A percentile compares a stretch with the other conserved stretches of the same genome.
phyloP scores from a whole-genome alignment of 306 rosid species.

The Rosa persica region DNA sequence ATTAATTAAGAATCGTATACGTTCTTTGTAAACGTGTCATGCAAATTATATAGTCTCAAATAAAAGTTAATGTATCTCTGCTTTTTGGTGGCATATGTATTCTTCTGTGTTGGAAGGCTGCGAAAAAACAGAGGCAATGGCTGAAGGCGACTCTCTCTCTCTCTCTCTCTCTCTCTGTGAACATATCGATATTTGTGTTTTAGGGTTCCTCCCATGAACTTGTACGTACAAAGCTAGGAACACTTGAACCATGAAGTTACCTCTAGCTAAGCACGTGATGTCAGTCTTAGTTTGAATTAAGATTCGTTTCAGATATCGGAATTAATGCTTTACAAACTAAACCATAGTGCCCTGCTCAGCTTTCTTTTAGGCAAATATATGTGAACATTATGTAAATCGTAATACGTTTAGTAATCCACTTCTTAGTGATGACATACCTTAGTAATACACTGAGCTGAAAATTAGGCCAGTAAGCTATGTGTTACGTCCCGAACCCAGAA shows the following conservation, averaged over 20 bases:
- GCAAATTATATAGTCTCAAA: conserved; percentile 29
- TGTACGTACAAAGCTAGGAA: neutral
- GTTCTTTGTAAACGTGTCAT: conserved; percentile 62
- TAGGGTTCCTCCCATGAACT: neutral
- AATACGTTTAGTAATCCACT: too few relatives aligned
- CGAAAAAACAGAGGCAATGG: neutral
- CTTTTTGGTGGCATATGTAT: neutral
- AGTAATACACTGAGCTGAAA: too few relatives aligned
- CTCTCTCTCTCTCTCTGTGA: neutral
- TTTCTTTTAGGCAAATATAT: too few relatives aligned
- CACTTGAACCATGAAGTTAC: neutral
- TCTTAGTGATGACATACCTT: too few relatives aligned
- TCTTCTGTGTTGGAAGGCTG: conserved; percentile 12
- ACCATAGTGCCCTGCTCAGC: neutral
- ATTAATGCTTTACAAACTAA: too few relatives aligned
- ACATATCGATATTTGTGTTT: neutral
- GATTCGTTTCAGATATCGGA: neutral
- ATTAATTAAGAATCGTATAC: conserved; percentile 35
- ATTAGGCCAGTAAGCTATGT: too few relatives aligned
- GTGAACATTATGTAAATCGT: too few relatives aligned
- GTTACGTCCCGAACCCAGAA: too few relatives aligned
- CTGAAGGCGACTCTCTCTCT: neutral
- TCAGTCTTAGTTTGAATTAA: neutral
- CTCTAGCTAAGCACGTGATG: neutral
- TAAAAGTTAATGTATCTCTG: conserved; percentile 1